A percentile compares a stretch with the other conserved stretches of the same genome.
Conservation (phyloP, 176 grass and related monocot species). For the Microstegium vimineum region DNA sequence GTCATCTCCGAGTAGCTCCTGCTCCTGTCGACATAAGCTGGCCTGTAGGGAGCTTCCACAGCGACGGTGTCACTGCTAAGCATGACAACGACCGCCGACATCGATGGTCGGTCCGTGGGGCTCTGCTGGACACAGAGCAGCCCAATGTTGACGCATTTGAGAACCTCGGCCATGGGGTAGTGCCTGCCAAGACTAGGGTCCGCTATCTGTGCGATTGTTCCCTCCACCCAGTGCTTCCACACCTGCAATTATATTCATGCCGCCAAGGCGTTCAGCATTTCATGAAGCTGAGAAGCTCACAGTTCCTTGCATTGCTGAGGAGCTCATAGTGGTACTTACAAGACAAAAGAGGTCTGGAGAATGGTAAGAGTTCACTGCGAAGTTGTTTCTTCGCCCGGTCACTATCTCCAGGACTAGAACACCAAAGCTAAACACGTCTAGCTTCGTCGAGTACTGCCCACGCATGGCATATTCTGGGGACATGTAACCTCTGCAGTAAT, state of each 20-base stretch:
- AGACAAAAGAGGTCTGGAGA: constrained; percentile 13
- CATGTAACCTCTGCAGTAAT: neutral
- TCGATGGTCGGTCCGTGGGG: constrained; percentile 21
- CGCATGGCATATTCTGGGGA: constrained; percentile 39
- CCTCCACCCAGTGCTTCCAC: constrained; percentile 44
- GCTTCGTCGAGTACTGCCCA: constrained; percentile 33
- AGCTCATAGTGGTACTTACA: neutral
- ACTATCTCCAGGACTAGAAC: constrained; percentile 42
- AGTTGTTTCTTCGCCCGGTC: constrained; percentile 27
- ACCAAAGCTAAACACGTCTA: constrained; percentile 47
- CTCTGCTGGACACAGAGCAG: constrained; percentile 47
- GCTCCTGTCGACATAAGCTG: neutral
- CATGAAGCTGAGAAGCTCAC: too few species aligned
- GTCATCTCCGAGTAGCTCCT: neutral
- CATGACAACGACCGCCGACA: constrained; percentile 31
- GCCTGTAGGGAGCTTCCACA: constrained; percentile 12
- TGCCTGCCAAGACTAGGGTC: constrained; percentile 28
- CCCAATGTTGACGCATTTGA: constrained; percentile 36
- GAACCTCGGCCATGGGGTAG: constrained; percentile 11
- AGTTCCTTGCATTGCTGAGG: too few species aligned
- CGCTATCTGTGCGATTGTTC: constrained; percentile 8
- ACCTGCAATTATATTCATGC: neutral
- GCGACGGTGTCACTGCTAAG: neutral
- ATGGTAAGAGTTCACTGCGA: neutral
- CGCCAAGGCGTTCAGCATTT: neutral